Evolutionary conservation across 2,329 filamentous ascomycete genomes (phyloP), one percentile per base, ranked within the genome.

Genomic region (Epichloe elymi): DNA sequence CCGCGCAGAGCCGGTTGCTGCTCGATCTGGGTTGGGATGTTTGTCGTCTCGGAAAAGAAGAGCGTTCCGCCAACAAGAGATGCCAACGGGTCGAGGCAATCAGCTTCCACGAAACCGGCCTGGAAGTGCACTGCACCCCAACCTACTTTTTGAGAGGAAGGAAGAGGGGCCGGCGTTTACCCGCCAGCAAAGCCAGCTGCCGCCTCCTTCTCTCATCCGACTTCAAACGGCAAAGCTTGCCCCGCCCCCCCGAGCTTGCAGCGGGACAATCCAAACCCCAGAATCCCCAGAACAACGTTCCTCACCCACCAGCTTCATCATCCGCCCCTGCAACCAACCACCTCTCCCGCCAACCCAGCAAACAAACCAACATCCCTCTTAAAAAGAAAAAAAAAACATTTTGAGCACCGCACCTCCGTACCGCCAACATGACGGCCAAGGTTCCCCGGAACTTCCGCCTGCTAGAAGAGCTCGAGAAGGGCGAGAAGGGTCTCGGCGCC

Each of bases 401-500:
- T n/a, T 4, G 4, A n/a, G 35, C 42, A 17, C 49, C 49, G 55
- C 41, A 23, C 33, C 44, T 19, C 33, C 44, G 7, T n/a, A 19
- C 19, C 42, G 12, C 38, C 43, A 39, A 53, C 60, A 71, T 69
- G 65, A 56, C 62, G 40, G 69, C 70, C 59, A 72, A 94, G 70
- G 80, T 98, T 52, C 93, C 93, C 55, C 82, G 93, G 67, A 97
- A 97, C 74, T 98, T 98, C 68, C 85, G 91, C 65, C 80, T 98
- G 58, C 78, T 98, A 52, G 93, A 96, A 69, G 93, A 98, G 81
- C 79, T 98, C 19, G 93, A 98, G 75, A 97, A 97, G 75, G 93
- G 93, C 64, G 93, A 98, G 75, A 98, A 98, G 72, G 93, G 93
- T 55, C 78, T 93, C 56, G 91, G 93, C 64, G 89, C 91, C 67